Base-by-base conservation (phyloP, 208 protist genomes). In the Trichomonas vaginalis region DNA sequence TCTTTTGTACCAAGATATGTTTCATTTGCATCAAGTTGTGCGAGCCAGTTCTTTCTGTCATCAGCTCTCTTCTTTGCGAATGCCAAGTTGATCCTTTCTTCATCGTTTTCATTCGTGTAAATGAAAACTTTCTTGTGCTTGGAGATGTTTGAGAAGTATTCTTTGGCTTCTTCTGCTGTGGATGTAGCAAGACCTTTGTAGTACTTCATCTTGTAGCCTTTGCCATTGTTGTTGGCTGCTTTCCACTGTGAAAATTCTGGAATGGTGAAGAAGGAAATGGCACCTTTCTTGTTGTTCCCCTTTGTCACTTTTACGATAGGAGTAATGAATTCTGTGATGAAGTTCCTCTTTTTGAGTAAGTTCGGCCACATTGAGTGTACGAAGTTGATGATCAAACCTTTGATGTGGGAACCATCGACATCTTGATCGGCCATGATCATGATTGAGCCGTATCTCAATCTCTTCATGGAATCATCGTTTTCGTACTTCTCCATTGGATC, bases 381-480 rank as follows among this genome's bases (percentile, higher is more conserved):
- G 95, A 99, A 98, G 97, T 99, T 99, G 97, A 99, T 99, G 42
- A 99, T 97, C 15, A 99, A 97, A 23, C 99, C 99, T 97, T 99
- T 99, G 97, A 99, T 99, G 97, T 99, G 99, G 61, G 99, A 99
- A 32, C 99, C 99, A 96, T 99, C 99, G 97, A 99, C 98, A 98
- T 99, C 99, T 97, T 98, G 96, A 98, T 99, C 99, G 14, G 99
- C 98, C 99, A 99, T 99, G 96, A 99, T 99, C 99, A 99, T 99
- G 46, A 99, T 96, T 95, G 98, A 98, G 12, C 99, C 99, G 97
- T 99, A 99, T 95, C 99, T 98, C 51, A 99, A 97, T 37, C 96
- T 96, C 46, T 98, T 96, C 17, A 97, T 61, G 9, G 46, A 46
- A 39, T 96, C 70, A 47, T 70, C n/a, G 95, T 97, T 70, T n/a